Evolutionary conservation across 352 stramenopile species (phyloP).

Genomic region (Globisporangium canariense): DNA sequence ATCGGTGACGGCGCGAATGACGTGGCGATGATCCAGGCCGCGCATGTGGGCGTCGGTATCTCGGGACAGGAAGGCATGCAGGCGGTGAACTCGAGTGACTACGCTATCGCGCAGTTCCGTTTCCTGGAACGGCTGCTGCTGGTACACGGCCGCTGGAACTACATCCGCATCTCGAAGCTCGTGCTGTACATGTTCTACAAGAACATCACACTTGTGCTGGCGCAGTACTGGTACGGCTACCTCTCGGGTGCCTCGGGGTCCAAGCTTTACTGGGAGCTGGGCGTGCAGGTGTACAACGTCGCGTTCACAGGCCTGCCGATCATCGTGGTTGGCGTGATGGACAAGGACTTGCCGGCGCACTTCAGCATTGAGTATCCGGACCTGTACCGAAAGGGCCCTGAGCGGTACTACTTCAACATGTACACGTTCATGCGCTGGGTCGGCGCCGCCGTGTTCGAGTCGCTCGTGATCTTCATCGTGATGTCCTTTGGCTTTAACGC

Average conservation of each 20-base stretch:
- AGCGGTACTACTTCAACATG: conserved; percentile 75
- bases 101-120: conserved; percentile 92
- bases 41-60: conserved; percentile 92
- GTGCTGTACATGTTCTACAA: conserved; percentile 95
- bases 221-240: conserved; percentile 91
- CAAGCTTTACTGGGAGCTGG: conserved; percentile 84
- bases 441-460: conserved; percentile 71
- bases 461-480: conserved; percentile 75
- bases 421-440: conserved; percentile 81
- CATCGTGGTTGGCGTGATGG: conserved; percentile 73
- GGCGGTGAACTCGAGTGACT: conserved; percentile 93
- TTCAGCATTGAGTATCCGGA: conserved; percentile 76
- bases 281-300: conserved; percentile 93
- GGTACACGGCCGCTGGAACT: conserved; percentile 91
- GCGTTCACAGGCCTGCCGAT: conserved; percentile 93
- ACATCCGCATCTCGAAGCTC: conserved; percentile 89
- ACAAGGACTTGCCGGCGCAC: conserved; percentile 76
- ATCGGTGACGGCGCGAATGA: conserved; percentile 95
- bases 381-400: conserved; percentile 67
- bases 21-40: conserved; percentile 94
- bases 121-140: conserved; percentile 89
- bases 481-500: conserved; percentile 79
- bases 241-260: conserved; percentile 91
- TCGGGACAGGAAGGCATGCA: conserved; percentile 93
- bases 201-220: conserved; percentile 90